Evolutionary conservation across 2,329 filamentous ascomycete species (phyloP).

Genomic region (Fonsecaea pedrosoi): DNA sequence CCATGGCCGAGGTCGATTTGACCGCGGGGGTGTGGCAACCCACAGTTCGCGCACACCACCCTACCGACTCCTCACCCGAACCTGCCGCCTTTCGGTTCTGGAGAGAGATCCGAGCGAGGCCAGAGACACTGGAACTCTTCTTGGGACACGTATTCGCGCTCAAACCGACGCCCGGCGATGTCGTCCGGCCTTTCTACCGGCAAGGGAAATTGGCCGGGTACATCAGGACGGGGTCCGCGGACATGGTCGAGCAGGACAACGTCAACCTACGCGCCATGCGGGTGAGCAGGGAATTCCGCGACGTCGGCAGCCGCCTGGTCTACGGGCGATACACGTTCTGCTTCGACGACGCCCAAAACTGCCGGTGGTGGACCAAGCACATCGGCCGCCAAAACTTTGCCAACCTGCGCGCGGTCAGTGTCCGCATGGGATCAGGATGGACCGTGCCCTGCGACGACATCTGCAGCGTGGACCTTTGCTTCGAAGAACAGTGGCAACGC

Average conservation of each 20-base stretch:
- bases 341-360: constrained; percentile 29
- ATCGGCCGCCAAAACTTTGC: constrained; percentile 32
- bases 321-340: constrained; percentile 29
- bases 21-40: not conserved
- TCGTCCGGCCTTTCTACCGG: constrained; percentile 28
- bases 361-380: constrained; percentile 33
- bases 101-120: not conserved
- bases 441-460: not conserved
- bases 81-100: constrained; percentile 7
- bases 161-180: not conserved
- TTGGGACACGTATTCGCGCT: constrained; percentile 20
- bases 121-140: constrained; percentile 3
- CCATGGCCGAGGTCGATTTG: not conserved
- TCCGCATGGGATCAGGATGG: constrained; percentile 32
- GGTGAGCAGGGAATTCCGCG: constrained; percentile 30
- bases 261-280: constrained; percentile 26
- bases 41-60: not conserved
- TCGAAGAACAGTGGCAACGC: constrained; percentile 31
- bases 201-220: constrained; percentile 30
- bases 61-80: not conserved
- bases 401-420: constrained; percentile 15
- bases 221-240: constrained; percentile 11
- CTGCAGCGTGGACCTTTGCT: constrained; percentile 18
- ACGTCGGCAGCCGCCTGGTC: constrained; percentile 16
- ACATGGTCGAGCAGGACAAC: constrained; percentile 28